A percentile compares a stretch with the other conserved stretches of the same genome.
Conservation (phyloP, 2,329 filamentous ascomycete species). For the Verticillium zaregamsianum region DNA sequence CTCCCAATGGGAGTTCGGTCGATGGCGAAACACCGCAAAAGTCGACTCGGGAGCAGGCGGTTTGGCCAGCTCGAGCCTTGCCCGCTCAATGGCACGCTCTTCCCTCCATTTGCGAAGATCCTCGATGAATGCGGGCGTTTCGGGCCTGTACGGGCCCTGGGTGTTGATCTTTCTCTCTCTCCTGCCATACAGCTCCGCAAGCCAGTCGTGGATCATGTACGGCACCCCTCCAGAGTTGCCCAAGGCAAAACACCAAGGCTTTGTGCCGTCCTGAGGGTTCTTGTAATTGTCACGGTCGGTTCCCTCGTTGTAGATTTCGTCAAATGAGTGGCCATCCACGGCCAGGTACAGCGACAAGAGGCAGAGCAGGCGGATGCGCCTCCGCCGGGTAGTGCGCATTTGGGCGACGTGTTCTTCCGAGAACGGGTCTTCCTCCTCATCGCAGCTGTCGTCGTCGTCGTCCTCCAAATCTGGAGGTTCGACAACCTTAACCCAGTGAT, state of each 20-base stretch:
- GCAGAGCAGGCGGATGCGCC: not conserved
- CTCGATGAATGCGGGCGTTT: not conserved
- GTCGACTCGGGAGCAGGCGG: not conserved
- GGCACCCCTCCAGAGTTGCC: not conserved
- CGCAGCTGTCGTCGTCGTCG: not conserved
- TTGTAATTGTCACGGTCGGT: not conserved
- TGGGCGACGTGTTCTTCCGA: not conserved
- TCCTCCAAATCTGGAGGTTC: not conserved
- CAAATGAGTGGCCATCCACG: not conserved
- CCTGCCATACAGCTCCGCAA: not conserved
- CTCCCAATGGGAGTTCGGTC: not conserved
- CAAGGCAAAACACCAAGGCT: not conserved
- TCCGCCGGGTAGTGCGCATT: not conserved
- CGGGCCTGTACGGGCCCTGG: not conserved
- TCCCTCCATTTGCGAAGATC: not conserved
- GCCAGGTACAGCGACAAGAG: not conserved
- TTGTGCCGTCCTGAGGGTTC: not conserved
- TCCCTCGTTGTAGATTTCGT: not conserved
- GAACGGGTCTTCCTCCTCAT: not conserved
- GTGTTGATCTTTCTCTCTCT: not conserved
- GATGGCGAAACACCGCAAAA: not conserved
- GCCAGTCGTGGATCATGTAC: not conserved
- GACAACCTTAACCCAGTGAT: constrained; percentile 6
- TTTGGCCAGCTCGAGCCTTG: not conserved
- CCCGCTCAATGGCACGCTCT: not conserved